These are phyloP conservation scores for Ulota crispa DNA, from an alignment of 225 moss, liverwort and hornwort genomes.

Conservation along the genomic window DNA sequence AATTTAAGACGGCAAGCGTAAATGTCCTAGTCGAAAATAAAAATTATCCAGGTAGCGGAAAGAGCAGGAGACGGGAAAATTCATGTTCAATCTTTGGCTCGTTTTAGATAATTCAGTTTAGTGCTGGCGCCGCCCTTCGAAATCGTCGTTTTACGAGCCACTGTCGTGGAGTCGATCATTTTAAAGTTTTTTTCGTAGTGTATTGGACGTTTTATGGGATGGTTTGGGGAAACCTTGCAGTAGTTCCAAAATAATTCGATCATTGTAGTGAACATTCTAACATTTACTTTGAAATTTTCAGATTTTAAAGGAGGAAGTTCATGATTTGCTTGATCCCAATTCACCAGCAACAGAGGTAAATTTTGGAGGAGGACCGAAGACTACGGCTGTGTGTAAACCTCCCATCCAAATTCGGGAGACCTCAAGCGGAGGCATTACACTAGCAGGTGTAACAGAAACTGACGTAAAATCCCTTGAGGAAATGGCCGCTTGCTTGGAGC, in stretches of 20 bases:
- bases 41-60: not conserved
- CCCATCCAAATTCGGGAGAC: conserved; percentile 98
- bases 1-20: not conserved
- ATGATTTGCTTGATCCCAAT: conserved; percentile 89
- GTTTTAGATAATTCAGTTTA: no score
- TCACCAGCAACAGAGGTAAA: conserved; percentile 63
- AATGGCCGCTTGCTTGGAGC: conserved; percentile 90
- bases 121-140: not conserved
- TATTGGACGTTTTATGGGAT: not conserved
- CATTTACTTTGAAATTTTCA: conserved; percentile 11
- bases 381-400: conserved; percentile 62
- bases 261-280: not conserved
- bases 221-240: not conserved
- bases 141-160: not conserved
- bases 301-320: conserved; percentile 97
- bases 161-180: not conserved
- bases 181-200: not conserved
- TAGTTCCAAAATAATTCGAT: not conserved
- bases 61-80: not conserved
- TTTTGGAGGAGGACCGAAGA: conserved; percentile 75
- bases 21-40: not conserved
- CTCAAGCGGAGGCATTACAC: conserved; percentile 85
- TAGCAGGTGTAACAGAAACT: conserved; percentile 92
- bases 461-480: conserved; percentile 80
- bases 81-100: no score